These are phyloP conservation scores for Verbena officinalis DNA, from an alignment of 257 asterid genomes.

Conservation along the genomic window DNA sequence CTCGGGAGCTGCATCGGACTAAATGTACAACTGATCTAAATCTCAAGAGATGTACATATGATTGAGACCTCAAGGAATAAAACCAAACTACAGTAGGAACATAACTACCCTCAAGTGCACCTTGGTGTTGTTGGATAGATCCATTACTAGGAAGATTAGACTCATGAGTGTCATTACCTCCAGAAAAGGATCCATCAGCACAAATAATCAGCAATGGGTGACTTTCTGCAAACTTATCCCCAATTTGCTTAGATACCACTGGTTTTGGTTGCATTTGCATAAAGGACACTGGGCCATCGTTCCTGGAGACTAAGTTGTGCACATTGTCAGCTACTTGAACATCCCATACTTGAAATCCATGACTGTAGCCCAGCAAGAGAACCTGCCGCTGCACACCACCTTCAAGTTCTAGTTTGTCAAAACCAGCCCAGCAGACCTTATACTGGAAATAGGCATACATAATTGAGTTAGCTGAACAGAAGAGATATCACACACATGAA, in stretches of 20 bases:
- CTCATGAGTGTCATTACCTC: constrained; percentile 54
- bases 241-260: constrained; percentile 46
- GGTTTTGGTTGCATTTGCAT: constrained; percentile 69
- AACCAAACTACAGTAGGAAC: constrained; percentile 89
- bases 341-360: constrained; percentile 97
- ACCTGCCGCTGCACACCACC: constrained; percentile 41
- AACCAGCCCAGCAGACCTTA: constrained; percentile 88
- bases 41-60: constrained; percentile 77
- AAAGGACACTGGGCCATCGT: constrained; percentile 90
- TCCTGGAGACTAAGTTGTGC: constrained; percentile 72
- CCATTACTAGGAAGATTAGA: constrained; percentile 46
- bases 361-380: constrained; percentile 68
- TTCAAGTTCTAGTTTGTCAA: constrained; percentile 52
- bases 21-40: constrained; percentile 82
- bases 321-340: constrained; percentile 86
- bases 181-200: constrained; percentile 76
- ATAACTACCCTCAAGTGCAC: constrained; percentile 38
- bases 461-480: constrained; percentile 16
- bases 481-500: neutral
- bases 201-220: constrained; percentile 83
- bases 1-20: constrained; percentile 84
- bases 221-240: constrained; percentile 64
- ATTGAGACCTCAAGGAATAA: constrained; percentile 78
- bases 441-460: constrained; percentile 23
- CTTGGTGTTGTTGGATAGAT: constrained; percentile 47